These are phyloP conservation scores for Solanum rostratum DNA, from an alignment of 257 asterid genomes.

Conservation along the genomic window DNA sequence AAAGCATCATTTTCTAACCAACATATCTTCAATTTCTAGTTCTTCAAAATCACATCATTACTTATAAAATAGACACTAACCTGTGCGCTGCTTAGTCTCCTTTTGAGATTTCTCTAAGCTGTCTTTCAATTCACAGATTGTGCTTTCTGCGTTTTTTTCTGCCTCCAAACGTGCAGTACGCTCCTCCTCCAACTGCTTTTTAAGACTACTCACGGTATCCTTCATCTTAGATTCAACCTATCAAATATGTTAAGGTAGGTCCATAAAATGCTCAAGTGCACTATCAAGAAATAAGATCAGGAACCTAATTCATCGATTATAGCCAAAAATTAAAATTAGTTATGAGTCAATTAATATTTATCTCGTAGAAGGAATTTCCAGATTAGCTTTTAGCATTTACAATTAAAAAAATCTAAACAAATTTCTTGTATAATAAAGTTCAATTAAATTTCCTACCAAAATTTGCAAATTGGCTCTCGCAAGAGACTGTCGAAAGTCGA, in stretches of 20 bases:
- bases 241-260: neutral
- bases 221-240: constrained; percentile 23
- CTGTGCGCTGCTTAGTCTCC: constrained; percentile 32
- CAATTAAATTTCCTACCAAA: neutral
- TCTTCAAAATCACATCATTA: neutral
- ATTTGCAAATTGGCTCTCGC: neutral
- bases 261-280: neutral
- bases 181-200: constrained; percentile 18
- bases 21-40: neutral
- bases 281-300: neutral
- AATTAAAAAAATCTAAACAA: neutral
- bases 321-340: neutral
- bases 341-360: neutral
- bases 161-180: constrained; percentile 4
- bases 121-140: constrained; percentile 32
- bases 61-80: neutral
- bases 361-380: neutral
- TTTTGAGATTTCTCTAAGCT: constrained; percentile 34
- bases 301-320: neutral
- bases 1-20: neutral
- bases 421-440: neutral
- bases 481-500: neutral
- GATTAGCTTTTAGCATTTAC: neutral
- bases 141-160: constrained; percentile 12
- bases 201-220: constrained; percentile 17